phyloP scores from a whole-genome alignment of 1,284 basidiomycete genomes.

The Earliella scabrosa region DNA sequence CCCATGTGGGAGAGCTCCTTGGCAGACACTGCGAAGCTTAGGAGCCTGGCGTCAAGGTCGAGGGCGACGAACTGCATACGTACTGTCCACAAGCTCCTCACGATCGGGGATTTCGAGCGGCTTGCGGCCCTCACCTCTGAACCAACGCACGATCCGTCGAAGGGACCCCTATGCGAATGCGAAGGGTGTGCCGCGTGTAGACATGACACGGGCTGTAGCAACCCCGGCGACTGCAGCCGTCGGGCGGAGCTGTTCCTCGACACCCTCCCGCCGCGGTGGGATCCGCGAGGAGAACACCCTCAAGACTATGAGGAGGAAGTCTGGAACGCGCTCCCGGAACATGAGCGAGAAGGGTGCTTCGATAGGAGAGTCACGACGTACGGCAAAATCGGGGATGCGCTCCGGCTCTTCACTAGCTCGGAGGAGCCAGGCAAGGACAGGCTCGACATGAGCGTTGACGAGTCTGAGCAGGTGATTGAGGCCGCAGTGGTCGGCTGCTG shows the following conservation, averaged over 20 bases:
- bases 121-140: neutral
- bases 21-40: neutral
- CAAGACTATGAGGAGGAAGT: constrained; percentile 4
- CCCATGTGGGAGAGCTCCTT: constrained; percentile 31
- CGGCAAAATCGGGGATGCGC: neutral
- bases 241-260: neutral
- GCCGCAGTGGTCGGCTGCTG: no score
- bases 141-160: neutral
- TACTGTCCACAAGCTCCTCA: neutral
- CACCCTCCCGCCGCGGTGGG: constrained; percentile 12
- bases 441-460: neutral
- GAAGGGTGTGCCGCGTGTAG: neutral
- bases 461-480: neutral
- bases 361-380: neutral
- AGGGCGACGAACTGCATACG: neutral
- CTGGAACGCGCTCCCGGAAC: neutral
- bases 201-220: neutral
- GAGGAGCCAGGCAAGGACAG: neutral
- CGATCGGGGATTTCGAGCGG: neutral
- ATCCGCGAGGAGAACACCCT: constrained; percentile 5
- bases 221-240: neutral
- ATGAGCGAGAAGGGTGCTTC: neutral
- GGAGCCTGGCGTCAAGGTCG: neutral
- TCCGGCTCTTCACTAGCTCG: no score
- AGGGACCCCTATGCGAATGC: neutral